Evolutionary conservation across 2,329 filamentous ascomycete species (phyloP).

Genomic region (Furcasterigmium furcatum): DNA sequence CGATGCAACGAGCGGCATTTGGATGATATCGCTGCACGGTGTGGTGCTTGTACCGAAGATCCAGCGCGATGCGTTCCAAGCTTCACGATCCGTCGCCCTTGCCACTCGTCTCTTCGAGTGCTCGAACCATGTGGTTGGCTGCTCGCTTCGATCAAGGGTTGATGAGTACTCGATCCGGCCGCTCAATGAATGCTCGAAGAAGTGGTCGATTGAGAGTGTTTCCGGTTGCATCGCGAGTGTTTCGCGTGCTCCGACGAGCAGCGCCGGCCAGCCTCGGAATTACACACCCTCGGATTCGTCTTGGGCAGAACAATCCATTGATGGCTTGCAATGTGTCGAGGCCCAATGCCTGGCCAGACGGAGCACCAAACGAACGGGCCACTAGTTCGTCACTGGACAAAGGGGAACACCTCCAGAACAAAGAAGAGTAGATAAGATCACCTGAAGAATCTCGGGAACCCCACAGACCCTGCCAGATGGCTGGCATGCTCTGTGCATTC

Average conservation of each 20-base stretch:
- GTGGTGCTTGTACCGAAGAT: constrained; percentile 1
- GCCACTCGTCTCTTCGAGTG: neutral
- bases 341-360: neutral
- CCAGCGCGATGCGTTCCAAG: neutral
- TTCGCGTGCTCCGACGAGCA: too few species aligned
- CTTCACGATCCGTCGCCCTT: neutral
- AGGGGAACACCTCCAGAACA: neutral
- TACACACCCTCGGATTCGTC: too few species aligned
- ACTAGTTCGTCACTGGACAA: neutral
- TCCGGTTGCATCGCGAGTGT: neutral
- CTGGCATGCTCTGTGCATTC: too few species aligned
- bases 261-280: too few species aligned
- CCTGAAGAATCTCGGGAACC: neutral
- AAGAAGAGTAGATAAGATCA: neutral
- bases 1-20: neutral
- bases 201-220: neutral
- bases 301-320: too few species aligned
- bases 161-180: neutral
- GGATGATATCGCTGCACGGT: constrained; percentile 7
- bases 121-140: neutral
- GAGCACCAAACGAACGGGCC: neutral
- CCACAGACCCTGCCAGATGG: too few species aligned
- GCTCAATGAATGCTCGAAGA: neutral
- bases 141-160: neutral
- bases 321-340: too few species aligned